These are phyloP conservation scores for Diaporthe vexans DNA, from an alignment of 2,329 filamentous ascomycete species.

Conservation along the genomic window DNA sequence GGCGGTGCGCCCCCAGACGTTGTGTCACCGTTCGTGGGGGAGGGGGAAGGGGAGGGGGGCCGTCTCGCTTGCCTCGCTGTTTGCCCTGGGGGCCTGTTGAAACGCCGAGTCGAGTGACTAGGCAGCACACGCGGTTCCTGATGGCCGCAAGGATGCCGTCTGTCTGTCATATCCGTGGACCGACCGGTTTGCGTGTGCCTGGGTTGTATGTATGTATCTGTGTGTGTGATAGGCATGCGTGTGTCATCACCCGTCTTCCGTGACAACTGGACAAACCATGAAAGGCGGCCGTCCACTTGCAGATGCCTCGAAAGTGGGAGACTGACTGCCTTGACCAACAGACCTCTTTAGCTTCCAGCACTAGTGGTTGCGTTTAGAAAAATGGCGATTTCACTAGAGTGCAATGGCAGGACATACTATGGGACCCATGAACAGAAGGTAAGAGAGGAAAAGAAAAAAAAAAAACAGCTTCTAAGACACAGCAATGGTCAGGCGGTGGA, in stretches of 20 bases:
- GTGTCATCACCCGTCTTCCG: constrained; percentile 7
- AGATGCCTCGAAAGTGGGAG: not conserved
- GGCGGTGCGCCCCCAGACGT: constrained; percentile 9
- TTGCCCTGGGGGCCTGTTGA: not conserved
- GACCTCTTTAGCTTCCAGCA: not conserved
- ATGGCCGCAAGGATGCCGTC: not conserved
- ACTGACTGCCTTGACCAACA: not conserved
- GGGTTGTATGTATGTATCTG: not conserved
- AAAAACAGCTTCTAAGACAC: not conserved
- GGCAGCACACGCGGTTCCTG: not conserved
- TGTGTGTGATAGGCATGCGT: not conserved
- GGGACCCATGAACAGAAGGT: not conserved
- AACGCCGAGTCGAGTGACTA: constrained; percentile 32
- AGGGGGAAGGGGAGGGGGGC: too few relatives aligned
- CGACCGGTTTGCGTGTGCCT: not conserved
- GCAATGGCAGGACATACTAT: not conserved
- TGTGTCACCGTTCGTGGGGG: constrained; percentile 14
- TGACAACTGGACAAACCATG: not conserved
- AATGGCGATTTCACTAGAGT: not conserved
- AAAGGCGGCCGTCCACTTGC: not conserved
- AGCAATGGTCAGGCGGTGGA: constrained; percentile 13
- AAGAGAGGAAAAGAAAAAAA: not conserved
- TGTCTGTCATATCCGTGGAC: too few relatives aligned
- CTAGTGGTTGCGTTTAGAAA: not conserved
- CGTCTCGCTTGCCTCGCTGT: constrained; percentile 2